These are phyloP conservation scores for Colletotrichum orchidophilum DNA, from an alignment of 2,329 filamentous ascomycete genomes.

Conservation along the genomic window DNA sequence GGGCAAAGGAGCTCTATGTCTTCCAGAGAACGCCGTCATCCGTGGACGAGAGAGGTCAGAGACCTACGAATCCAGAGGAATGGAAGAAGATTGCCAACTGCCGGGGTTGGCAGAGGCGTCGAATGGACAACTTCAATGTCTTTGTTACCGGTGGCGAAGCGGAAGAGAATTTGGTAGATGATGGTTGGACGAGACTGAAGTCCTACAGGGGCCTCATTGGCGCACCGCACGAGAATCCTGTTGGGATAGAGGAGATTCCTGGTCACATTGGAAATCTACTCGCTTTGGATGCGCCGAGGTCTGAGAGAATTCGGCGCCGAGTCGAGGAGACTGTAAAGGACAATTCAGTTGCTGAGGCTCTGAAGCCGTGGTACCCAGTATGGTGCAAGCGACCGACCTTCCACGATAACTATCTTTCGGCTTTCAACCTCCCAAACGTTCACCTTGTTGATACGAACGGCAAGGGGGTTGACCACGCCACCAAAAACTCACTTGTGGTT, in stretches of 20 bases:
- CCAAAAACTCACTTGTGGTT: slow-evolving; percentile 55
- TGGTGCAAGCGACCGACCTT: slow-evolving; percentile 74
- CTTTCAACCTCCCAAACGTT: slow-evolving; percentile 69
- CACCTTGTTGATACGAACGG: slow-evolving; percentile 68
- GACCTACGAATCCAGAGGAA: slow-evolving; percentile 50
- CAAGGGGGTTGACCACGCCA: slow-evolving; percentile 58
- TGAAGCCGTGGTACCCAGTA: slow-evolving; percentile 68
- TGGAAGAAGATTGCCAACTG: slow-evolving; percentile 49
- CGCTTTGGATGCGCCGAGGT: slow-evolving; percentile 51
- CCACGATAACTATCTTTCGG: slow-evolving; percentile 65
- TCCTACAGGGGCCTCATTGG: slow-evolving; percentile 50
- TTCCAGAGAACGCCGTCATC: slow-evolving; percentile 64
- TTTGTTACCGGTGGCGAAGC: slow-evolving; percentile 45
- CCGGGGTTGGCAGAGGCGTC: slow-evolving; percentile 59
- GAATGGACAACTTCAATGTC: slow-evolving; percentile 54
- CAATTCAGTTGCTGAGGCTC: slow-evolving; percentile 55
- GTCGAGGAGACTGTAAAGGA: slow-evolving; percentile 64
- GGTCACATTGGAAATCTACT: slow-evolving; percentile 49
- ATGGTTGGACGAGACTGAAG: slow-evolving; percentile 56
- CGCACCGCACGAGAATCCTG: slow-evolving; percentile 33
- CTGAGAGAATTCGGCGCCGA: slow-evolving; percentile 56
- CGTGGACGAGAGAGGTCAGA: slow-evolving; percentile 49
- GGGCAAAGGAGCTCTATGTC: slow-evolving; percentile 61
- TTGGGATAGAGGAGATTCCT: slow-evolving; percentile 35
- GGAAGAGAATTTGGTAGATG: slow-evolving; percentile 54